Evolutionary conservation across 148 eudicot species (phyloP).

Genomic region (Chenopodium formosanum): DNA sequence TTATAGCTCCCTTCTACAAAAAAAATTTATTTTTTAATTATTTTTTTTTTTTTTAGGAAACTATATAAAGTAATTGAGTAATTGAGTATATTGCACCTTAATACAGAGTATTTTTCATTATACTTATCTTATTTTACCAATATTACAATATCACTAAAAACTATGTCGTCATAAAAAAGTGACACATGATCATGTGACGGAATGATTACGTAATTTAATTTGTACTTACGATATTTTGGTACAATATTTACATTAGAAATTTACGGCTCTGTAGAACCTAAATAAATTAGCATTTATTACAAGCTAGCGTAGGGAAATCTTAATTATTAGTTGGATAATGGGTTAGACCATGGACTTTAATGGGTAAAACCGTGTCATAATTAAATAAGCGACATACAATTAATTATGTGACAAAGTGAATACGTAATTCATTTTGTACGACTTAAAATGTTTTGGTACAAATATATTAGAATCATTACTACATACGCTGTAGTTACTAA

Average conservation of each 20-base stretch:
- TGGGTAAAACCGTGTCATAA: background rate
- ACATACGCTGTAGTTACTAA: background rate
- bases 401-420: too few relatives aligned
- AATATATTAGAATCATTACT: background rate
- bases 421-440: background rate
- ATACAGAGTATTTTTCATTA: too few relatives aligned
- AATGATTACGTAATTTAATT: background rate
- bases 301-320: background rate
- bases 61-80: too few relatives aligned
- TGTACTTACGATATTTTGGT: background rate
- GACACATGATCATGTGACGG: too few relatives aligned
- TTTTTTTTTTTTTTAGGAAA: too few relatives aligned
- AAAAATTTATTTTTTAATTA: too few relatives aligned
- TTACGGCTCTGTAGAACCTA: background rate
- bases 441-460: background rate
- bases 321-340: background rate
- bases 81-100: too few relatives aligned
- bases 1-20: too few relatives aligned
- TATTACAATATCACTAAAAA: too few relatives aligned
- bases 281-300: background rate
- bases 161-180: too few relatives aligned
- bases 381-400: too few relatives aligned
- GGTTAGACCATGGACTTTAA: background rate
- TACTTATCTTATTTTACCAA: too few relatives aligned
- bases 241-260: background rate